Percentiles rank a stretch among this genome's conserved stretches.
phyloP scores from a whole-genome alignment of 31 red algal genomes.

The Endocladia muricata region DNA sequence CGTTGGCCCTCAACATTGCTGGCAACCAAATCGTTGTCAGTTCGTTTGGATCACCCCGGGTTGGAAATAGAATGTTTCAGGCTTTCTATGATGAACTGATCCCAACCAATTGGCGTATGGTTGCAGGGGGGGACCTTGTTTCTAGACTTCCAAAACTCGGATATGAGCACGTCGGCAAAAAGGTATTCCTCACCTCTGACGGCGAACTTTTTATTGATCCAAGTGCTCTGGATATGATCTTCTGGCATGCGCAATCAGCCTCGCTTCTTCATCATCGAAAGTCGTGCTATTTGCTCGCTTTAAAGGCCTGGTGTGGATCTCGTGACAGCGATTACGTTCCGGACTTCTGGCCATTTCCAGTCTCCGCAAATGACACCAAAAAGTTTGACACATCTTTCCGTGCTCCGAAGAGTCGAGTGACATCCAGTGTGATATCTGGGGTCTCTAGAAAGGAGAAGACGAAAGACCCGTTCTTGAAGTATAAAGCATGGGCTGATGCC shows the following conservation, averaged over 20 bases:
- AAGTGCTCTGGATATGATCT: slow-evolving; percentile 76
- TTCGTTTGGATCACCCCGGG: slow-evolving; percentile 81
- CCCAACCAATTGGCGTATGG: slow-evolving; percentile 77
- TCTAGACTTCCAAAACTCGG: slow-evolving; percentile 81
- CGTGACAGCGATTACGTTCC: slow-evolving; percentile 49
- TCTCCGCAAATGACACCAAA: slow-evolving; percentile 48
- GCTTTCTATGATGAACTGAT: slow-evolving; percentile 68
- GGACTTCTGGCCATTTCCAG: slow-evolving; percentile 76
- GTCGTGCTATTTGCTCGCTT: slow-evolving; percentile 75
- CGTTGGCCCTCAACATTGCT: slow-evolving; percentile 23
- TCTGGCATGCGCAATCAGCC: slow-evolving; percentile 70
- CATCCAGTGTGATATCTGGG: background rate
- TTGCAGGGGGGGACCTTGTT: slow-evolving; percentile 71
- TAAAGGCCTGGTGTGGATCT: slow-evolving; percentile 72
- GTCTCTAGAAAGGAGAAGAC: background rate
- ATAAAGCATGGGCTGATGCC: slow-evolving; percentile 29
- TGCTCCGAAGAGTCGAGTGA: slow-evolving; percentile 29
- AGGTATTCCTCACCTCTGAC: slow-evolving; percentile 69
- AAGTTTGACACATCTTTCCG: slow-evolving; percentile 51
- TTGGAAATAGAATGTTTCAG: slow-evolving; percentile 78
- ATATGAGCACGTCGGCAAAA: slow-evolving; percentile 76
- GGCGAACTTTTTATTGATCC: slow-evolving; percentile 88
- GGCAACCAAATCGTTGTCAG: slow-evolving; percentile 36
- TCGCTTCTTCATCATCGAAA: slow-evolving; percentile 80
- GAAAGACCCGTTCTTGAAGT: background rate